Base-by-base conservation (phyloP, 331 rosid genomes). In the Rosa hybrid region DNA sequence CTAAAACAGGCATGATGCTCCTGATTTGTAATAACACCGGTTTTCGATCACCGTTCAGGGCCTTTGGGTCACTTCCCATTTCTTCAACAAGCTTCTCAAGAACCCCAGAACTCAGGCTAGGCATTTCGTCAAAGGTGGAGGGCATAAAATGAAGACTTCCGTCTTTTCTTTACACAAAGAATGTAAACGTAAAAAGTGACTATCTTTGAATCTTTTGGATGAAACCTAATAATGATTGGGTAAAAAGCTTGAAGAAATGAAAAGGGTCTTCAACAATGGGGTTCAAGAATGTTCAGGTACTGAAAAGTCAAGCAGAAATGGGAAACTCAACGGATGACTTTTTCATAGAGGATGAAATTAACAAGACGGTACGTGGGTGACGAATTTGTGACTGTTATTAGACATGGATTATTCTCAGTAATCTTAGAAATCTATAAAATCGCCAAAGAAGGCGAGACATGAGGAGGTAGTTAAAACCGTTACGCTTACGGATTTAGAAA, bases 81-180 rank as follows among this genome's bases (percentile, higher is more conserved):
- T 83, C 84, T 50, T 69, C 64, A 76, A 81, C 68, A 39, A 81
- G 86, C 74, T 84, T 87, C 53, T 78, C 38, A 42, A 87, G 90
- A 67, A 84, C 78, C 73, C 86, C 86, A 1, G 84, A 73, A 20
- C 49, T 46, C 76, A 84, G 38, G 79, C 27, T 71, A n/a, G 72
- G 81, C 85, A 86, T 81, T 80, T 70, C 42, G 20, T 78, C 62
- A 63, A 57, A 63, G 6, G 16, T 2, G 38, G 50, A 46, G 11
- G 12, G 1, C 6, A 23, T 20, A 65, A 30, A 54, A 12, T 27
- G 64, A 74, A 50, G 1, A 51, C 2, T 49, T 1, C 25, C 2
- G 59, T 13, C 6, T 49, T 25, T 27, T 72, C 34, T 14, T n/a
- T 7, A 11, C n/a, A 49, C 21, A 72, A 72, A 72, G 63, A 73